Conservation (phyloP, 495 filamentous ascomycete species). For the Xylaria acuta region DNA sequence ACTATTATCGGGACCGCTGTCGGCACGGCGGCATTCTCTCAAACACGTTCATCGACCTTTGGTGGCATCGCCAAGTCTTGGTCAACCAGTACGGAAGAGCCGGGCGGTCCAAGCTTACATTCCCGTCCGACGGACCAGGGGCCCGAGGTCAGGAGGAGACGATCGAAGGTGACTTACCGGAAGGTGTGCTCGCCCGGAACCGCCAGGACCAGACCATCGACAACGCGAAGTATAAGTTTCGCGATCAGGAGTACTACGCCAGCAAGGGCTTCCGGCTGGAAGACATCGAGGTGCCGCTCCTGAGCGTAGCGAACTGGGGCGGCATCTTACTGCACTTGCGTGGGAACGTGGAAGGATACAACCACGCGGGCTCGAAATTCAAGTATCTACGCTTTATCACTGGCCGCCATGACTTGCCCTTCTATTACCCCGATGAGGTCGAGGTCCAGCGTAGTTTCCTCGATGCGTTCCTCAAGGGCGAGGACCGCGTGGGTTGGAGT, state of each 20-base stretch:
- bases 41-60: slow-evolving; percentile 66
- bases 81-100: slow-evolving; percentile 66
- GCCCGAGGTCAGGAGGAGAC: slow-evolving; percentile 58
- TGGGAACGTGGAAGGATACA: slow-evolving; percentile 70
- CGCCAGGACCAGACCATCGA: slow-evolving; percentile 66
- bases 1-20: slow-evolving; percentile 69
- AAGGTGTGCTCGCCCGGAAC: slow-evolving; percentile 58
- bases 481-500: slow-evolving; percentile 66
- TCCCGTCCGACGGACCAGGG: slow-evolving; percentile 45
- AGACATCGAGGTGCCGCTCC: slow-evolving; percentile 67
- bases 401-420: slow-evolving; percentile 73
- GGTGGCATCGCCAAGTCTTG: slow-evolving; percentile 70
- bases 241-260: slow-evolving; percentile 67
- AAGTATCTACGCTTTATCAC: slow-evolving; percentile 73
- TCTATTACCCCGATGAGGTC: slow-evolving; percentile 71
- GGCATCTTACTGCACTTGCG: slow-evolving; percentile 68
- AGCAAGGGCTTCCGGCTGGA: slow-evolving; percentile 64
- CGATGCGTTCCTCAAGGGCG: slow-evolving; percentile 69
- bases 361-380: slow-evolving; percentile 61
- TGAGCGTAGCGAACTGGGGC: slow-evolving; percentile 71
- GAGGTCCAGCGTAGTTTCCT: slow-evolving; percentile 69
- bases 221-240: slow-evolving; percentile 59
- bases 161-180: slow-evolving; percentile 59
- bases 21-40: slow-evolving; percentile 71
- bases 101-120: slow-evolving; percentile 35